A percentile compares a stretch with the other conserved stretches of the same genome.
Evolutionary conservation across 768 basidiomycete species (phyloP).

Genomic region (Trametes cingulata): DNA sequence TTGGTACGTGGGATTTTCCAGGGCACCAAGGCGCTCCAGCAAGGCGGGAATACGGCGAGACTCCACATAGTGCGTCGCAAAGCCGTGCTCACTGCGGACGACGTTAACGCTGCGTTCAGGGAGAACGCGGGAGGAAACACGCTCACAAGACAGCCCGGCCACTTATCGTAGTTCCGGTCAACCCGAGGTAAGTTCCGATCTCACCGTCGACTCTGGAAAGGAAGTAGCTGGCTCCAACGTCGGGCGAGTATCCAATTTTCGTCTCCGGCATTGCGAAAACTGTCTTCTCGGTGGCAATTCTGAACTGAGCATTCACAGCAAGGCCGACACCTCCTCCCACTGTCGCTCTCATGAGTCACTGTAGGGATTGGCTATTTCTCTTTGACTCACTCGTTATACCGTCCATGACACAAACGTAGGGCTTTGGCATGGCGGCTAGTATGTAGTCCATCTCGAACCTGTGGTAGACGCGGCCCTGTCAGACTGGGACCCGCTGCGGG

Average conservation of each 20-base stretch:
- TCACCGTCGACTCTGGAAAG: conserved; percentile 88
- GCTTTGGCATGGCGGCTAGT: conserved; percentile 70
- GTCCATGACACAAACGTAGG: conserved; percentile 90
- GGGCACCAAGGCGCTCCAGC: conserved; percentile 61
- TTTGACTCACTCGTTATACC: conserved; percentile 80
- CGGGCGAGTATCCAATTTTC: conserved; percentile 86
- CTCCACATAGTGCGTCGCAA: conserved; percentile 93
- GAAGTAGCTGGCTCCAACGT: conserved; percentile 92
- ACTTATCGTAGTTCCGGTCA: conserved; percentile 71
- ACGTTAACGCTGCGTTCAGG: neutral
- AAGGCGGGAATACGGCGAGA: conserved; percentile 73
- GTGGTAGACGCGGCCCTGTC: neutral
- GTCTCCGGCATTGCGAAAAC: conserved; percentile 96
- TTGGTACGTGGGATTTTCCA: conserved; percentile 50
- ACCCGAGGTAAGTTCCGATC: conserved; percentile 89
- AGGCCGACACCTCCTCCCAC: conserved; percentile 98
- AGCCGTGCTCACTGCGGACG: conserved; percentile 72
- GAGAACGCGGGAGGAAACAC: neutral
- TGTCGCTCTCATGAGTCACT: conserved; percentile 32
- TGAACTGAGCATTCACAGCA: conserved; percentile 78
- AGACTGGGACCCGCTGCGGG: neutral
- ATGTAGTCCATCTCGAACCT: conserved; percentile 84
- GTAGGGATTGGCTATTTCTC: conserved; percentile 1
- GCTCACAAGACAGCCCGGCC: conserved; percentile 89
- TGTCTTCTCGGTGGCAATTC: conserved; percentile 93